phyloP scores from a whole-genome alignment of 768 basidiomycete genomes.

The Boletus insuetus region DNA sequence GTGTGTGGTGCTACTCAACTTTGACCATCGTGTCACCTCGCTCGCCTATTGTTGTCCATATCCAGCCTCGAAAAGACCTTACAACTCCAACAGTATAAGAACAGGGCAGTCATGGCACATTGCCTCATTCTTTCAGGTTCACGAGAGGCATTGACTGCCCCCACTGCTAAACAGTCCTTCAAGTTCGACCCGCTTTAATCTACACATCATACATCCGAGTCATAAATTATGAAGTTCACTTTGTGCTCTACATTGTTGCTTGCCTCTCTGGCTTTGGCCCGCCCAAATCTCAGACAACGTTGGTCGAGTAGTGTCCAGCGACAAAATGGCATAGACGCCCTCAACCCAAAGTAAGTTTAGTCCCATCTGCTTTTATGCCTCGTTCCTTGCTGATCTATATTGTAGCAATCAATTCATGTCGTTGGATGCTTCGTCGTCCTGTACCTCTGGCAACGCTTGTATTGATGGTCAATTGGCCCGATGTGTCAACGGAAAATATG shows the following conservation, averaged over 20 bases:
- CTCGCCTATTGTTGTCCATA: not conserved
- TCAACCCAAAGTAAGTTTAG: conserved; percentile 40
- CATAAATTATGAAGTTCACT: conserved; percentile 39
- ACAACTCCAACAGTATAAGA: conserved; percentile 17
- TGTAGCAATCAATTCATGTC: too few species aligned
- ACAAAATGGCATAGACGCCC: conserved; percentile 42
- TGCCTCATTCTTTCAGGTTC: conserved; percentile 2
- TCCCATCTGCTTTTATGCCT: not conserved
- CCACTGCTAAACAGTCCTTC: conserved; percentile 2
- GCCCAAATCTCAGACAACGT: conserved; percentile 35
- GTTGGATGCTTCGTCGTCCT: not conserved
- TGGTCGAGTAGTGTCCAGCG: conserved; percentile 25
- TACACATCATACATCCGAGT: too few species aligned
- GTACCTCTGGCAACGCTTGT: too few species aligned
- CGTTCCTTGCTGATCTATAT: conserved; percentile 1
- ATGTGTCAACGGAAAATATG: too few species aligned
- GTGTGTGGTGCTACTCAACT: too few species aligned
- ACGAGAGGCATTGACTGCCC: conserved; percentile 28
- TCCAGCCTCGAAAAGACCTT: not conserved
- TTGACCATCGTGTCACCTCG: too few species aligned
- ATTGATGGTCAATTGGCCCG: conserved; percentile 26
- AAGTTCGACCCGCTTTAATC: not conserved
- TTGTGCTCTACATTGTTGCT: conserved; percentile 34
- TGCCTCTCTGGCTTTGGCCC: conserved; percentile 32
- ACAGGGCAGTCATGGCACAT: not conserved